Evolutionary conservation across 257 asterid genomes (phyloP).

Genomic region (Apocynum venetum): DNA sequence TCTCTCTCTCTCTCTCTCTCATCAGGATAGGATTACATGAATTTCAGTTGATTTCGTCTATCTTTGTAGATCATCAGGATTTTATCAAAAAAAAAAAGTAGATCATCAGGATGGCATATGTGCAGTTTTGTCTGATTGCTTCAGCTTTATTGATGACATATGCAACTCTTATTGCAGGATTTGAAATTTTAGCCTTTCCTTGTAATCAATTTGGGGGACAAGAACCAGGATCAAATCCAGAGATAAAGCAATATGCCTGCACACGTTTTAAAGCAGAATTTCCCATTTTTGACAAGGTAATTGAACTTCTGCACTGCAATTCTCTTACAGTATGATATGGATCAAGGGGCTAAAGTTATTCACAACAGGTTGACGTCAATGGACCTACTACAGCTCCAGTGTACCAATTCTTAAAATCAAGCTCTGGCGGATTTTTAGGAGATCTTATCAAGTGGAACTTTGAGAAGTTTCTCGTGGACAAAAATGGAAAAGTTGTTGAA

Average conservation of each 20-base stretch:
- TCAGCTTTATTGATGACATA: background rate
- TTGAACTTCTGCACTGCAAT: background rate
- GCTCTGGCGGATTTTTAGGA: slow-evolving; percentile 78
- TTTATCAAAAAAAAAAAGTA: background rate
- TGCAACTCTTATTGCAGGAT: slow-evolving; percentile 43
- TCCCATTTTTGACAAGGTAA: slow-evolving; percentile 89
- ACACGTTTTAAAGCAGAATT: slow-evolving; percentile 85
- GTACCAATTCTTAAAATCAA: slow-evolving; percentile 78
- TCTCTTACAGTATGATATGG: background rate
- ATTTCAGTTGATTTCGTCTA: background rate
- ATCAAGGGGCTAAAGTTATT: slow-evolving; percentile 18
- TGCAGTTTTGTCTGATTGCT: background rate
- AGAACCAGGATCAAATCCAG: slow-evolving; percentile 88
- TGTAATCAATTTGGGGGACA: slow-evolving; percentile 96
- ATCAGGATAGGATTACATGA: no score
- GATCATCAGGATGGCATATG: background rate
- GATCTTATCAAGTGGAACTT: slow-evolving; percentile 92
- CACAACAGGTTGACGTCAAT: slow-evolving; percentile 80
- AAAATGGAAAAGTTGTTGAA: slow-evolving; percentile 80
- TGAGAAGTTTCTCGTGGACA: slow-evolving; percentile 92
- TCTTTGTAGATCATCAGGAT: background rate
- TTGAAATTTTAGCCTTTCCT: slow-evolving; percentile 91
- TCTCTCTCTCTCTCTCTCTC: no score
- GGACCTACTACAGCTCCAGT: slow-evolving; percentile 94
- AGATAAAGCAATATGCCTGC: slow-evolving; percentile 84